Conservation (phyloP, 169 alveolate species). For the Eimeria praecox region DNA sequence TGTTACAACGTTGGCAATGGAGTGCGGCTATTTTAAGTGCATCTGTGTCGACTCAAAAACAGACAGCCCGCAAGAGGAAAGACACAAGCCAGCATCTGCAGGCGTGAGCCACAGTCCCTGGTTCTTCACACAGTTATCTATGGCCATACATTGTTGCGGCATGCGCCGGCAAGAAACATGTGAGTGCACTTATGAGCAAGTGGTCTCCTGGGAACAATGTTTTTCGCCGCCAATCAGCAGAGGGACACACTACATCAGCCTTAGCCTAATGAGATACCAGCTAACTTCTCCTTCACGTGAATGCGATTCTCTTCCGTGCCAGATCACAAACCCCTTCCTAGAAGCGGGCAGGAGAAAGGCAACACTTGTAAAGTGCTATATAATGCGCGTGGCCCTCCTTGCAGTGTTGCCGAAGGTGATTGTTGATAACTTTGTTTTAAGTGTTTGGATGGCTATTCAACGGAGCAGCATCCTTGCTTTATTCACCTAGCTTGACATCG, state of each 20-base stretch:
- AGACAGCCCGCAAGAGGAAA: not conserved
- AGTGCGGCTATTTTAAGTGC: not conserved
- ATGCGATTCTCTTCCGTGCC: no score
- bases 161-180: no score
- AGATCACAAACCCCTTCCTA: not conserved
- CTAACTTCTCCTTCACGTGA: no score
- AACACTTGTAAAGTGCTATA: not conserved
- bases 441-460: not conserved
- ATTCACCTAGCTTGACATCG: not conserved
- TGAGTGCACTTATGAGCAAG: no score
- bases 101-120: not conserved
- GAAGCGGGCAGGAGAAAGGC: not conserved
- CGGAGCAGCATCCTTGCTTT: not conserved
- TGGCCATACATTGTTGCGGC: no score
- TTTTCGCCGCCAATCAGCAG: no score
- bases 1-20: not conserved
- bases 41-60: not conserved
- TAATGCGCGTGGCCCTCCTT: no score
- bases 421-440: not conserved
- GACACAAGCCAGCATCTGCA: not conserved
- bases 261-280: no score
- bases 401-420: not conserved
- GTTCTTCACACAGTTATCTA: no score
- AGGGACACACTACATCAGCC: no score
- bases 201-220: no score